Percentiles rank a stretch among this genome's conserved stretches.
phyloP scores from a whole-genome alignment of 2,329 filamentous ascomycete genomes.

The Cladosporium sp. region DNA sequence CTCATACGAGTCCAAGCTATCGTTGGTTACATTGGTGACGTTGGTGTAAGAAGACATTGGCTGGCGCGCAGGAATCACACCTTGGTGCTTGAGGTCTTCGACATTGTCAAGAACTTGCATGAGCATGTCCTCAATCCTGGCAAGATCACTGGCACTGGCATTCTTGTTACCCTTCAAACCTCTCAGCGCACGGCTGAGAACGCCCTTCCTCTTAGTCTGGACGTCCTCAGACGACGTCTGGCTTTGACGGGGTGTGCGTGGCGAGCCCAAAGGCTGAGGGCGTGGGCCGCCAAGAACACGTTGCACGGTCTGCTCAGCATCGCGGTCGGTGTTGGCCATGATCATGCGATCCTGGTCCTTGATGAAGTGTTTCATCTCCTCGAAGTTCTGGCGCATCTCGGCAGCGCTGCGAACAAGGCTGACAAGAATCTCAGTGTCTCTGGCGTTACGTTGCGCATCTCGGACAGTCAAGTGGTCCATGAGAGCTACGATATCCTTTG shows the following conservation, averaged over 20 bases:
- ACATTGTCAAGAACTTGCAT: conserved; percentile 91
- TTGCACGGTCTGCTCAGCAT: conserved; percentile 82
- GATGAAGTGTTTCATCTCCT: conserved; percentile 91
- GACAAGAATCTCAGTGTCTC: conserved; percentile 94
- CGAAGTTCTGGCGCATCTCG: conserved; percentile 95
- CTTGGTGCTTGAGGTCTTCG: conserved; percentile 60
- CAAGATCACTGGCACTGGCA: conserved; percentile 73
- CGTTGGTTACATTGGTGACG: conserved; percentile 28
- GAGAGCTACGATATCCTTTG: conserved; percentile 91
- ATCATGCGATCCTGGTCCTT: conserved; percentile 87
- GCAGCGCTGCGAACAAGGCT: conserved; percentile 90
- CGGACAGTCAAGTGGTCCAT: conserved; percentile 99
- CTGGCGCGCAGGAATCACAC: conserved; percentile 29
- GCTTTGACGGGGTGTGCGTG: conserved; percentile 55
- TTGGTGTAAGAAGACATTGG: conserved; percentile 24
- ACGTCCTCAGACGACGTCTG: conserved; percentile 59
- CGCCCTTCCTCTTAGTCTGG: conserved; percentile 80
- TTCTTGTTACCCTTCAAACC: conserved; percentile 80
- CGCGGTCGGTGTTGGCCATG: conserved; percentile 81
- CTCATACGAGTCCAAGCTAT: conserved; percentile 68
- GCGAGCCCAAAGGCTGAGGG: conserved; percentile 69
- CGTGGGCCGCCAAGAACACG: conserved; percentile 83
- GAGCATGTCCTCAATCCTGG: conserved; percentile 55
- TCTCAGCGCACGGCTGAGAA: conserved; percentile 93
- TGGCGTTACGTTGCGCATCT: conserved; percentile 91